Evolutionary conservation across 1,284 basidiomycete species (phyloP), one percentile per base, ranked within the genome.

Genomic region (Cerrena zonata): DNA sequence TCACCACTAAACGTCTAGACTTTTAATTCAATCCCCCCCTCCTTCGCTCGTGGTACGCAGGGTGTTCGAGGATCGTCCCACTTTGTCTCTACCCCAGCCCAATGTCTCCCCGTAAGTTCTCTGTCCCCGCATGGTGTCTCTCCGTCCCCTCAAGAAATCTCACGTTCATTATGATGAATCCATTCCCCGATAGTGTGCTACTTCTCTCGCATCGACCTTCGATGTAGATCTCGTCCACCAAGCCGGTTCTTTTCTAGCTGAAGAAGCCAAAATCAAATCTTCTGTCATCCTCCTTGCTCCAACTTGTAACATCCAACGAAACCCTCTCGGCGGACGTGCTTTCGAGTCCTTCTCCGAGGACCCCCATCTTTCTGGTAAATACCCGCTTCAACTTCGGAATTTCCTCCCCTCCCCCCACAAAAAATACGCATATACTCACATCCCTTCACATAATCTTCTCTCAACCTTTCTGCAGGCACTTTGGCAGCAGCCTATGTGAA

Each of bases 261-360:
- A 76, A 49, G 83, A 86, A 63, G 73, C 82, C 19, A 85, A 85
- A 62, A 64, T 76, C 54, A 83, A 82, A 58, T 80, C 81, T 0
- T 79, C 80, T 1, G 77, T 80, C 24, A 66, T 84, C 24, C 65
- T 84, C 4, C 72, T 86, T 37, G 84, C 82, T 10, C 84, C 82
- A 2, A 86, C 84, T 1, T 84, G 81, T 66, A 88, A 86, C 62
- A 84, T 86, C 26, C 83, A 84, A 58, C 75, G 84, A 15, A 69
- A 65, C 50, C 81, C 81, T 26, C 70, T 82, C 0, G 81, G 80
- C 7, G 80, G 81, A 2, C 71, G 84, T 22, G 75, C 80, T 1
- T 87, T 87, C 58, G 85, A 87, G 63, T 82, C 78, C 3, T 87
- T 84, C 66, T 82, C 80, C 0, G 84, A 89, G 58, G 82, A 84